Percentiles rank a stretch among this genome's conserved stretches.
These are phyloP conservation scores for Clavaria fumosa DNA, from an alignment of 768 basidiomycete genomes.

Conservation along the genomic window DNA sequence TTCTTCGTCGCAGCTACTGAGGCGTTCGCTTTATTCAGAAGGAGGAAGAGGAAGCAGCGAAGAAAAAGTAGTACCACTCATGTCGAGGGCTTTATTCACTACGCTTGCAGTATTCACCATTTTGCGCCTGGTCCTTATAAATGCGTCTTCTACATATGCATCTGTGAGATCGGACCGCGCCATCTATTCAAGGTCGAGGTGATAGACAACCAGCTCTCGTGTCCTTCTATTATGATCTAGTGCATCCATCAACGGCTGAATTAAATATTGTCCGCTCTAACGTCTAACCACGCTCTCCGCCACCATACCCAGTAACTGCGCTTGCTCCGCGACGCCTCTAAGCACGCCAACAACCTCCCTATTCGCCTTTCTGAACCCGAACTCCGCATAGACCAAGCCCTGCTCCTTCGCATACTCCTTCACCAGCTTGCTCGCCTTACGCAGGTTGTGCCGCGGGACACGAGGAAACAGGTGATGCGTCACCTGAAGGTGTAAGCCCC, in stretches of 20 bases:
- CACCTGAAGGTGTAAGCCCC: constrained; percentile 94
- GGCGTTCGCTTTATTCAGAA: constrained; percentile 37
- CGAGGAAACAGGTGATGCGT: constrained; percentile 97
- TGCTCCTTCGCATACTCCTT: constrained; percentile 81
- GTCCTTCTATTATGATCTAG: constrained; percentile 7
- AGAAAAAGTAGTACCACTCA: constrained; percentile 91
- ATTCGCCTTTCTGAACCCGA: constrained; percentile 78
- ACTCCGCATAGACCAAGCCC: constrained; percentile 77
- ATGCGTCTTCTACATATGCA: too few relatives aligned
- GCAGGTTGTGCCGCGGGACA: constrained; percentile 84
- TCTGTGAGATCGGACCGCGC: too few relatives aligned
- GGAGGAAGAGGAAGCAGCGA: constrained; percentile 83
- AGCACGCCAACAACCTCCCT: constrained; percentile 71
- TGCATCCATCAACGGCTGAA: constrained; percentile 18
- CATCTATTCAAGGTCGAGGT: too few relatives aligned
- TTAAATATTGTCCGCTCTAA: constrained; percentile 44
- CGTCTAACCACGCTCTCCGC: constrained; percentile 55
- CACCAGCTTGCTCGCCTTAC: constrained; percentile 65
- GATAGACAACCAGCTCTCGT: too few relatives aligned
- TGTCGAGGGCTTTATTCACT: too few relatives aligned
- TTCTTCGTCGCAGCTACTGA: constrained; percentile 9
- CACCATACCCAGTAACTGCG: constrained; percentile 66
- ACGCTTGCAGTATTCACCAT: too few relatives aligned
- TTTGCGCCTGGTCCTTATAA: too few relatives aligned
- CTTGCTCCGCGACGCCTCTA: constrained; percentile 74